Conservation (phyloP, 805 yeast species). For the Pichia cabralensis region DNA sequence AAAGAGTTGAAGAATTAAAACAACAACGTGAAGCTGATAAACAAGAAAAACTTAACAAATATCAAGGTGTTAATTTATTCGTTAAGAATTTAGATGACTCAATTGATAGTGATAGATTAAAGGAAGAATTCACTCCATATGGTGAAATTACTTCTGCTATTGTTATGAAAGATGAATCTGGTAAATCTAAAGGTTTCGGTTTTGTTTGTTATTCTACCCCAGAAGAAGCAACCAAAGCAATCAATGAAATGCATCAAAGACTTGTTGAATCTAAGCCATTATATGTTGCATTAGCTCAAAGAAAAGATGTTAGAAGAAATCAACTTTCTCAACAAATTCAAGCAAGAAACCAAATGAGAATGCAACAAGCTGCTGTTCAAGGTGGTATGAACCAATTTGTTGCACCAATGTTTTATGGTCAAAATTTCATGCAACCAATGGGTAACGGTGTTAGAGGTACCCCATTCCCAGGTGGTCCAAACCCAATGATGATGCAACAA, state of each 20-base stretch:
- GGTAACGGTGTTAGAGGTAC: slow-evolving; percentile 62
- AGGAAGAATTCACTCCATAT: slow-evolving; percentile 85
- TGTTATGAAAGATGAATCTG: slow-evolving; percentile 90
- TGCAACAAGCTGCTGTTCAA: slow-evolving; percentile 92
- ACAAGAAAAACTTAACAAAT: slow-evolving; percentile 83
- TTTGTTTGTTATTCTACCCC: slow-evolving; percentile 96
- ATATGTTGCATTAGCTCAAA: slow-evolving; percentile 97
- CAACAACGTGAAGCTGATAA: slow-evolving; percentile 88
- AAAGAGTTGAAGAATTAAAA: slow-evolving; percentile 92
- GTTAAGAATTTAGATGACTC: slow-evolving; percentile 93
- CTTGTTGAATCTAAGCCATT: slow-evolving; percentile 92
- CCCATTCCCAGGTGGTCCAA: slow-evolving; percentile 64
- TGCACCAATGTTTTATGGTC: slow-evolving; percentile 78
- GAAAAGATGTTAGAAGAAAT: slow-evolving; percentile 94
- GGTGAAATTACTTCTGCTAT: slow-evolving; percentile 94
- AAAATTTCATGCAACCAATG: slow-evolving; percentile 50
- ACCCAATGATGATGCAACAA: slow-evolving; percentile 64
- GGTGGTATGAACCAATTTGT: slow-evolving; percentile 82
- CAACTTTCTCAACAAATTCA: slow-evolving; percentile 97
- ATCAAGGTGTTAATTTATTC: slow-evolving; percentile 96
- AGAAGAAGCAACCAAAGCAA: slow-evolving; percentile 98
- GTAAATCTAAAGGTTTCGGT: slow-evolving; percentile 97
- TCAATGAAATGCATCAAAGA: slow-evolving; percentile 96
- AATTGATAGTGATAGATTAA: slow-evolving; percentile 82
- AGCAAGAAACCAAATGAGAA: slow-evolving; percentile 96